A percentile compares a stretch with the other conserved stretches of the same genome.
These are phyloP conservation scores for Claviceps paspali DNA, from an alignment of 2,329 filamentous ascomycete genomes.

Conservation along the genomic window DNA sequence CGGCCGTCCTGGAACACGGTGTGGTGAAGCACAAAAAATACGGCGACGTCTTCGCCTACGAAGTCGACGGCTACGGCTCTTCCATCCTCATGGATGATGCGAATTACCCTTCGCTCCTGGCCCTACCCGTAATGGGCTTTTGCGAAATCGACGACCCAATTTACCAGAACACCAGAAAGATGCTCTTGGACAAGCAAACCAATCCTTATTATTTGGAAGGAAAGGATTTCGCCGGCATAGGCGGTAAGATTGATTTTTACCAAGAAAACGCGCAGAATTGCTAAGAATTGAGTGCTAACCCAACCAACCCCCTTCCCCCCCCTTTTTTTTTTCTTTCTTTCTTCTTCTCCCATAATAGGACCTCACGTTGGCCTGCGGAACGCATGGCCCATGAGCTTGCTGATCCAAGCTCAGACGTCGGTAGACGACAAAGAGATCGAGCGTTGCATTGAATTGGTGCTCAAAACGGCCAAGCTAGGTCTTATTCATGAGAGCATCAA, in stretches of 20 bases:
- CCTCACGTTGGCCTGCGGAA: conserved; percentile 69
- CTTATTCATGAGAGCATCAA: conserved; percentile 87
- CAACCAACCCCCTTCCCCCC: conserved; percentile 5
- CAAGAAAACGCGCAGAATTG: no score
- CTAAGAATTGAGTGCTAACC: no score
- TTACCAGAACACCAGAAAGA: conserved; percentile 75
- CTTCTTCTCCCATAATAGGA: conserved; percentile 21
- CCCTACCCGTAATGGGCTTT: conserved; percentile 67
- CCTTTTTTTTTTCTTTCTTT: neutral
- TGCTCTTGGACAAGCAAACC: conserved; percentile 55
- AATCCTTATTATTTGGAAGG: conserved; percentile 87
- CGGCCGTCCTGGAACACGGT: conserved; percentile 74
- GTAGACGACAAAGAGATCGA: conserved; percentile 71
- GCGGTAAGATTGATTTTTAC: conserved; percentile 41
- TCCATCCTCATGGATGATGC: conserved; percentile 79
- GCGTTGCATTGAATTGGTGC: conserved; percentile 56
- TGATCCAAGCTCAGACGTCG: conserved; percentile 82
- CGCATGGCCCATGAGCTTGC: conserved; percentile 92
- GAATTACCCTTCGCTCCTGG: conserved; percentile 69
- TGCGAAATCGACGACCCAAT: conserved; percentile 46
- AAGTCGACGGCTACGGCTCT: conserved; percentile 77
- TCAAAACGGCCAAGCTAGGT: conserved; percentile 59
- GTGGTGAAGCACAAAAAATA: conserved; percentile 61
- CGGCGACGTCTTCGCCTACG: conserved; percentile 70
- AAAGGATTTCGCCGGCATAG: conserved; percentile 68